phyloP scores from a whole-genome alignment of 306 rosid species.

The Cucurbita maxima region DNA sequence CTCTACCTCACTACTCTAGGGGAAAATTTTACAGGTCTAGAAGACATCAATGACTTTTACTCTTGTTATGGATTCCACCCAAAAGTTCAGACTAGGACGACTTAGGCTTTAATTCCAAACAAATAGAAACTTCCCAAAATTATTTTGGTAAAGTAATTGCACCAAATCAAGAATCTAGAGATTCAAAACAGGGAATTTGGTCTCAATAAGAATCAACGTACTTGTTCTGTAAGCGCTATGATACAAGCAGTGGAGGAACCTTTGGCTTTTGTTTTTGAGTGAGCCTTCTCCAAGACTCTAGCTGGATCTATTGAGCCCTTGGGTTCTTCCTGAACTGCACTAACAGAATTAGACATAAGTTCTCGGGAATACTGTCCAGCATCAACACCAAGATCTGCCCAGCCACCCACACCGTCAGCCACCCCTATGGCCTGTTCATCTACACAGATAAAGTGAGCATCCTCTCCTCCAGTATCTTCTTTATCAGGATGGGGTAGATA shows the following conservation, averaged over 20 bases:
- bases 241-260: slow-evolving; percentile 99
- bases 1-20: not conserved
- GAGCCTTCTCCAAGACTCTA: slow-evolving; percentile 90
- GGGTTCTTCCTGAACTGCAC: slow-evolving; percentile 82
- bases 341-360: slow-evolving; percentile 83
- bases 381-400: slow-evolving; percentile 91
- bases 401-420: slow-evolving; percentile 99
- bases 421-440: slow-evolving; percentile 93
- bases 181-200: not conserved
- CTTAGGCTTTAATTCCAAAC: not conserved
- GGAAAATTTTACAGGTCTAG: not conserved
- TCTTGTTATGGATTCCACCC: not conserved
- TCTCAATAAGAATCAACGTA: slow-evolving; percentile 7
- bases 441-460: slow-evolving; percentile 87
- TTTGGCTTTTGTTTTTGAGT: slow-evolving; percentile 70
- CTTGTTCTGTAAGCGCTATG: slow-evolving; percentile 84
- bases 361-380: slow-evolving; percentile 81
- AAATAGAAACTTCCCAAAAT: not conserved
- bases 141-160: not conserved
- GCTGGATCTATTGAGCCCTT: slow-evolving; percentile 89
- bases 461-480: slow-evolving; percentile 99
- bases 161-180: not conserved
- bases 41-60: not conserved
- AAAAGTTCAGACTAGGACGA: not conserved
- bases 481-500: slow-evolving; percentile 95